Base-by-base conservation (phyloP, 1,139 yeast genomes). In the Zygoascus sp. region DNA sequence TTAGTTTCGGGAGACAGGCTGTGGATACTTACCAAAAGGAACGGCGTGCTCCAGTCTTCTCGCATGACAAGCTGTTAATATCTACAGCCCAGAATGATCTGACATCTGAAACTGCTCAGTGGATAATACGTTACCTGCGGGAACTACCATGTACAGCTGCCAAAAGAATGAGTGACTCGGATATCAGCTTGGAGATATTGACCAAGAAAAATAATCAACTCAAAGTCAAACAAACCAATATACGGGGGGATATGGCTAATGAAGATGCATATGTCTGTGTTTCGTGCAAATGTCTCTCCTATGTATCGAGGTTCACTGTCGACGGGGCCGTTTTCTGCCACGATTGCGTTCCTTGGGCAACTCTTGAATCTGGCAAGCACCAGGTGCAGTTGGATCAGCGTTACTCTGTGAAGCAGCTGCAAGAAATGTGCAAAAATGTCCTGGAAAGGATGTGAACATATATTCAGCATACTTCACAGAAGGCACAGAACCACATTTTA, bases 1-100 rank as follows among this genome's bases (percentile, higher is more conserved):
- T 67, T 5, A 63, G 65, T 5, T 58, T 46, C 44, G 70, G 73
- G 8, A 49, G 54, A n/a, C 64, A 57, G 35, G 60, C 68, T 6
- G 62, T 62, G n/a, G 58, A 55, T 20, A 50, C 58, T 6, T 68
- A 68, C 52, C 61, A 61, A 37, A 46, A 46, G 28, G 61, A 58
- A 40, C 54, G 58, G 16, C 58, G 63, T n/a, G 54, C 58, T 1
- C 71, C 73, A 0, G 62, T 67, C 10, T 68, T 68, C 48, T 65
- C 69, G 1, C 70, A 67, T 44, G 72, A 68, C 19, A 61, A 61
- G 43, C 48, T 68, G 21, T 49, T 68, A 32, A 42, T 68, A 4
- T 54, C 61, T 11, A 58, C 64, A 10, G 69, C 68, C 1, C 47
- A 53, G 16, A 50, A 53, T 8, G 68, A 63, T 41, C 49, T 42